Conservation (phyloP, 2,329 filamentous ascomycete genomes). For the Phialemonium atrogriseum region DNA sequence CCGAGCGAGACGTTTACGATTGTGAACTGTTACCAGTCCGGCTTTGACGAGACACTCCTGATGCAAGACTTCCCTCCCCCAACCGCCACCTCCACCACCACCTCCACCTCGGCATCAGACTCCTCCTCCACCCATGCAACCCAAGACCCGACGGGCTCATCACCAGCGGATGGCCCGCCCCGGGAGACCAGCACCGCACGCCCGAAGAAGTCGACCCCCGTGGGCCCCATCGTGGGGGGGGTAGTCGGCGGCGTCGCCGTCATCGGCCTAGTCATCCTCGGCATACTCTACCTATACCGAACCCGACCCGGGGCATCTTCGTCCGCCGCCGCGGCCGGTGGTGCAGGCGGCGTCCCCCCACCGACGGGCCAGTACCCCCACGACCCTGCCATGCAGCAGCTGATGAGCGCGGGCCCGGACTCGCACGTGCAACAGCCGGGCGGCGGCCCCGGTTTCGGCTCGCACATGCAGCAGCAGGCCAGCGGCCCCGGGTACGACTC, state of each 20-base stretch:
- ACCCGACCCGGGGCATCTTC: too few relatives aligned
- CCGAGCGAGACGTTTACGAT: background rate
- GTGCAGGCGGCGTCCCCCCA: background rate
- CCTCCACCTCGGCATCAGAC: background rate
- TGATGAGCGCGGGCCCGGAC: background rate
- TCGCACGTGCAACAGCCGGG: too few relatives aligned
- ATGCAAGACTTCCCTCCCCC: constrained; percentile 2
- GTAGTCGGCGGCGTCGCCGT: constrained; percentile 1
- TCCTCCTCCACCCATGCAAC: background rate
- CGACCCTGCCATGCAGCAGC: background rate
- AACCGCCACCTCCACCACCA: background rate
- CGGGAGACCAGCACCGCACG: too few relatives aligned
- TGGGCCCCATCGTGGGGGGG: background rate
- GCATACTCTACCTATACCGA: background rate
- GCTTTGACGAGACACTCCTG: background rate
- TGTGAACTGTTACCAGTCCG: background rate
- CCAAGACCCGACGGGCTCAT: too few relatives aligned
- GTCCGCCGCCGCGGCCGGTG: too few relatives aligned
- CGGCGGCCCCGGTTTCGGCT: too few relatives aligned
- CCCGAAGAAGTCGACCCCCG: background rate
- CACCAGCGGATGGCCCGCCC: too few relatives aligned
- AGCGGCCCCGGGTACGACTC: too few relatives aligned
- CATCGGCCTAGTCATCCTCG: constrained; percentile 1
- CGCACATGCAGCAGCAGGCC: too few relatives aligned
- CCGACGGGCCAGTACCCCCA: background rate